These are phyloP conservation scores for Diplodia scrobiculata DNA, from an alignment of 2,329 filamentous ascomycete genomes.

Conservation along the genomic window DNA sequence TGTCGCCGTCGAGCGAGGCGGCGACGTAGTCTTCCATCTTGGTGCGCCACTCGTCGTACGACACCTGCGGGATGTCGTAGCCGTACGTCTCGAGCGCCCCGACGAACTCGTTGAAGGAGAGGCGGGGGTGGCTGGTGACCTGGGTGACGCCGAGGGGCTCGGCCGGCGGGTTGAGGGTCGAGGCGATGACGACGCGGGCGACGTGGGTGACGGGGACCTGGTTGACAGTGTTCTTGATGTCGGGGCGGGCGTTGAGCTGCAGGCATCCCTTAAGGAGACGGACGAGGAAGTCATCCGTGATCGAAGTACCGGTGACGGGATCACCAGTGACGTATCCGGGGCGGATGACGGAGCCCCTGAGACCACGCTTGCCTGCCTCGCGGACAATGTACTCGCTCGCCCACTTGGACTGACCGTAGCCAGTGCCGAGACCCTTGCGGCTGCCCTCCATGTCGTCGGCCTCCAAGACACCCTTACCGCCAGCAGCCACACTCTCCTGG, in stretches of 20 bases:
- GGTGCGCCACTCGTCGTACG: conserved; percentile 69
- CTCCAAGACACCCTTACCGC: conserved; percentile 69
- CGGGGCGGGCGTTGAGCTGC: conserved; percentile 71
- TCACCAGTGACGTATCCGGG: conserved; percentile 85
- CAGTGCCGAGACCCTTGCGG: conserved; percentile 73
- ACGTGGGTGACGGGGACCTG: conserved; percentile 86
- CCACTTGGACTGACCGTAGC: conserved; percentile 94
- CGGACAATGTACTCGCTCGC: conserved; percentile 71
- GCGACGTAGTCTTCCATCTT: conserved; percentile 70
- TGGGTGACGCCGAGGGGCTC: conserved; percentile 66
- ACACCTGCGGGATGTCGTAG: conserved; percentile 66
- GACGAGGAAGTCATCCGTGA: conserved; percentile 88
- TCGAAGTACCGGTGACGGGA: conserved; percentile 65
- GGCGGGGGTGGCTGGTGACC: conserved; percentile 75
- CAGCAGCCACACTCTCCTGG: conserved; percentile 60
- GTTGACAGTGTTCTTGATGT: conserved; percentile 85
- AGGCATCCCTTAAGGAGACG: conserved; percentile 85
- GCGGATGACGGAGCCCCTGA: conserved; percentile 73
- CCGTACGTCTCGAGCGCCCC: conserved; percentile 70
- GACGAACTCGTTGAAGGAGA: conserved; percentile 78
- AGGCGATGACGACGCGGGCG: conserved; percentile 74
- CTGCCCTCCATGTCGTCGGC: conserved; percentile 77
- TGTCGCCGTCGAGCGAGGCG: conserved; percentile 56
- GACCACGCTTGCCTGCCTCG: conserved; percentile 75
- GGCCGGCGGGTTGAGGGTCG: conserved; percentile 65